Evolutionary conservation across 768 basidiomycete genomes (phyloP).

Genomic region (Paxillus ammoniavirescens): DNA sequence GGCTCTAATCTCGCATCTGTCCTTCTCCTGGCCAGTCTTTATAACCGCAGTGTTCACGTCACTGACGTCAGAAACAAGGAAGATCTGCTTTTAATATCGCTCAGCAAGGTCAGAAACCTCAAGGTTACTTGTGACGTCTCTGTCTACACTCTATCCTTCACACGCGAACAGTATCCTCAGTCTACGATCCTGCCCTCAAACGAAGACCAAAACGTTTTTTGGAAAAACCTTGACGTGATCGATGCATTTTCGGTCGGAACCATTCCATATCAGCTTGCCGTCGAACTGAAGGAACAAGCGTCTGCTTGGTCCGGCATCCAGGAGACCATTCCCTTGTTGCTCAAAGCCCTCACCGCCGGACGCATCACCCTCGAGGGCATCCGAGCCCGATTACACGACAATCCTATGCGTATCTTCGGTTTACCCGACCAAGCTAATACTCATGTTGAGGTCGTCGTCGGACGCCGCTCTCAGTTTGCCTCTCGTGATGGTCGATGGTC

Average conservation of each 20-base stretch:
- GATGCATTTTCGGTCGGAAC: slow-evolving; percentile 90
- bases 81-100: slow-evolving; percentile 84
- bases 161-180: slow-evolving; percentile 66
- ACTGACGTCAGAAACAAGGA: slow-evolving; percentile 85
- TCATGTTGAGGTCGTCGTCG: slow-evolving; percentile 89
- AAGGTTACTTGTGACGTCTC: slow-evolving; percentile 97
- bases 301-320: slow-evolving; percentile 78
- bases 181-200: slow-evolving; percentile 64
- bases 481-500: slow-evolving; percentile 69
- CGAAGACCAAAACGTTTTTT: slow-evolving; percentile 79
- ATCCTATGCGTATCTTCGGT: slow-evolving; percentile 89
- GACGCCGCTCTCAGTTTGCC: slow-evolving; percentile 62
- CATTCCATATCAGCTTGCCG: slow-evolving; percentile 75
- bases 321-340: slow-evolving; percentile 83
- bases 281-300: slow-evolving; percentile 55
- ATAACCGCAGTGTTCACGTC: slow-evolving; percentile 85
- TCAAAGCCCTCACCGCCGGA: slow-evolving; percentile 81
- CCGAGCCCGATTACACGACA: slow-evolving; percentile 81
- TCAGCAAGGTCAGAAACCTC: slow-evolving; percentile 92
- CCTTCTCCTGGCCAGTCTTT: slow-evolving; percentile 89
- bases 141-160: slow-evolving; percentile 89
- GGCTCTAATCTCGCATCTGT: slow-evolving; percentile 91
- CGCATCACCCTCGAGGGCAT: slow-evolving; percentile 83
- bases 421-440: slow-evolving; percentile 85
- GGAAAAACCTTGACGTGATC: slow-evolving; percentile 80